Evolutionary conservation across 768 basidiomycete species (phyloP).

Genomic region (Sutorius australiensis): DNA sequence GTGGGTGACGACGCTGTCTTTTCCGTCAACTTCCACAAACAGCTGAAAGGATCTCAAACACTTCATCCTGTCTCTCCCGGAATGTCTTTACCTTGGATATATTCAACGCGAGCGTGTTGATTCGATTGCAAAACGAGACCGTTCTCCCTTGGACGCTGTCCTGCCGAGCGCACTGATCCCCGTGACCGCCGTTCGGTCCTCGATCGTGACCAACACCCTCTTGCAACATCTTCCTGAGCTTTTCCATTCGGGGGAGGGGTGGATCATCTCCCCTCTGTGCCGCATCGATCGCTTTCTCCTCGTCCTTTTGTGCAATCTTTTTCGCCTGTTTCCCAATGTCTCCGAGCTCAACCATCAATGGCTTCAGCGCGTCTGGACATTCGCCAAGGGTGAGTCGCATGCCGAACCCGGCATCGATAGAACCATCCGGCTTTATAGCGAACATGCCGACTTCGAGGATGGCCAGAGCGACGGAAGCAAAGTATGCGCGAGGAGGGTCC

Average conservation of each 20-base stretch:
- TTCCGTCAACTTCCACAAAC: conserved; percentile 16
- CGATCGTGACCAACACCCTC: conserved; percentile 49
- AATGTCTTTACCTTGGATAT: conserved; percentile 73
- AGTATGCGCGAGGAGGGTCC: conserved; percentile 75
- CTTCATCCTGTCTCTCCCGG: conserved; percentile 62
- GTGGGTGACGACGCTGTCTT: not conserved
- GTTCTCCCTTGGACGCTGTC: conserved; percentile 61
- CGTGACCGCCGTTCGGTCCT: not conserved
- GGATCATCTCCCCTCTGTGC: conserved; percentile 32
- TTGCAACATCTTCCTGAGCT: conserved; percentile 54
- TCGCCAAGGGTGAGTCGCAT: conserved; percentile 50
- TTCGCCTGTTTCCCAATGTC: conserved; percentile 50
- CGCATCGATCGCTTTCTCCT: conserved; percentile 44
- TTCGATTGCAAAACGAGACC: conserved; percentile 69
- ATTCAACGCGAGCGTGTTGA: conserved; percentile 68
- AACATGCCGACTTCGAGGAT: conserved; percentile 63
- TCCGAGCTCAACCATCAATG: conserved; percentile 67
- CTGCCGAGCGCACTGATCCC: conserved; percentile 32
- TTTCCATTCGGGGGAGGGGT: conserved; percentile 49
- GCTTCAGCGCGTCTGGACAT: conserved; percentile 59
- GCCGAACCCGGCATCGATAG: conserved; percentile 50
- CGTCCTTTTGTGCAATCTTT: conserved; percentile 53
- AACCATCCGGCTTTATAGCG: conserved; percentile 44
- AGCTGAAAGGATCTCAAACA: conserved; percentile 54
- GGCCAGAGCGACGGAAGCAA: conserved; percentile 68